These are phyloP conservation scores for Cadophora sp. DNA, from an alignment of 2,329 filamentous ascomycete species.

Conservation along the genomic window DNA sequence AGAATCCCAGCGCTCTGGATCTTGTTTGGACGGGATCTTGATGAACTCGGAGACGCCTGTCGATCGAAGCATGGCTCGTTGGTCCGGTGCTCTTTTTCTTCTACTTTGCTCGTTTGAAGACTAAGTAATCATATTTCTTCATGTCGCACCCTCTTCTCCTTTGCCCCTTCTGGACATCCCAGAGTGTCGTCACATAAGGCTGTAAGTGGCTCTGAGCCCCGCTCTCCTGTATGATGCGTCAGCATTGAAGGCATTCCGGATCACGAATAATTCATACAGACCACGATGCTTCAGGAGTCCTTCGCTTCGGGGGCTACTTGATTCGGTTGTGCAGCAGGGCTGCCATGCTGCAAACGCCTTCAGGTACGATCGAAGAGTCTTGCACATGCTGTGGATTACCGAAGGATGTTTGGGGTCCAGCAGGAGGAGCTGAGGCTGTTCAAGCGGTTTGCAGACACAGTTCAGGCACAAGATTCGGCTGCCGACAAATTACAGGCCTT, in stretches of 20 bases:
- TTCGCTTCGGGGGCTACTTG: neutral
- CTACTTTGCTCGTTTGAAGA: neutral
- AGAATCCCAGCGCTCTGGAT: constrained; percentile 22
- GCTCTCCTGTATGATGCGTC: constrained; percentile 1
- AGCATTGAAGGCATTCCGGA: neutral
- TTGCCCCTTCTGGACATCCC: constrained; percentile 11
- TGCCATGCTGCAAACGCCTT: constrained; percentile 3
- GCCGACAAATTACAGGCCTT: constrained; percentile 4
- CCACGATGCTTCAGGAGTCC: neutral
- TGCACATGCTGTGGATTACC: neutral
- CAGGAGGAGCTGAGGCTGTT: constrained; percentile 8
- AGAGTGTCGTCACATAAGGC: constrained; percentile 15
- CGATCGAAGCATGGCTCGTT: constrained; percentile 13
- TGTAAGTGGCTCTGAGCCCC: constrained; percentile 15
- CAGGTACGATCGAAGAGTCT: constrained; percentile 2
- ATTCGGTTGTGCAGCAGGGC: neutral
- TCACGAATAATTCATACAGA: neutral
- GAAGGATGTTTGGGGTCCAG: neutral
- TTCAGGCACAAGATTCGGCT: neutral
- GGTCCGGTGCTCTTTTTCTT: neutral
- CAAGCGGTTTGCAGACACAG: neutral
- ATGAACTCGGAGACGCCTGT: constrained; percentile 13
- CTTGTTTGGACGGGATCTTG: neutral
- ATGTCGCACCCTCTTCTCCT: constrained; percentile 10
- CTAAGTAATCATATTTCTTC: constrained; percentile 13